Conservation (phyloP, 192 early-diverging fungal genomes). For the Mortierella claussenii region DNA sequence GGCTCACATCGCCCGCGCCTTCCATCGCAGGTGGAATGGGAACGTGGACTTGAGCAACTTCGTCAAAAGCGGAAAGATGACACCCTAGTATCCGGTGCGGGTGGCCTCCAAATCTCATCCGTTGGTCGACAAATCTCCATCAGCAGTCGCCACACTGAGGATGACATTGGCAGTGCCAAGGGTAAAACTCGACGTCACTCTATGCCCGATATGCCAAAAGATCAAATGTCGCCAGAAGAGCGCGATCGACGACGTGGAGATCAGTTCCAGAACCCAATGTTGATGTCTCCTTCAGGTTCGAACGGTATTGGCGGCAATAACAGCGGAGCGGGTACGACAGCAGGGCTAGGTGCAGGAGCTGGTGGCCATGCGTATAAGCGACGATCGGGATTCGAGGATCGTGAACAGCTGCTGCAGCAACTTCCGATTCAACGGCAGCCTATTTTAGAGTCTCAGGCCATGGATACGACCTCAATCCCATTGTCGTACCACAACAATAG, state of each 20-base stretch:
- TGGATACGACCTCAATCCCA: conserved; percentile 3
- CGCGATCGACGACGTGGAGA: conserved; percentile 37
- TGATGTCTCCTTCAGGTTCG: no score
- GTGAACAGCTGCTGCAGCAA: conserved; percentile 24
- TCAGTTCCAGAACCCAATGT: conserved; percentile 33
- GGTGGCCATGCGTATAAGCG: background rate
- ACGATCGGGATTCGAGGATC: conserved; percentile 27
- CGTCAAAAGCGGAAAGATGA: conserved; percentile 24
- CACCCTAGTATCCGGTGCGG: background rate
- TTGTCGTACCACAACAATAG: background rate
- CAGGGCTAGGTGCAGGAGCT: no score
- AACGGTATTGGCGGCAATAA: no score
- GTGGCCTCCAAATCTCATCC: conserved; percentile 14
- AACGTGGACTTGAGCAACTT: conserved; percentile 31
- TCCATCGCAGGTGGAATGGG: conserved; percentile 41
- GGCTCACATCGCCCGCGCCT: conserved; percentile 35
- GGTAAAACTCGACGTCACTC: conserved; percentile 41
- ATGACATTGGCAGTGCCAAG: background rate
- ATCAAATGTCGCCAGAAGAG: conserved; percentile 37
- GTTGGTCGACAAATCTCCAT: conserved; percentile 39
- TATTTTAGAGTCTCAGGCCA: conserved; percentile 13
- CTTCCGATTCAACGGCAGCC: conserved; percentile 25
- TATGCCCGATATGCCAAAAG: conserved; percentile 45
- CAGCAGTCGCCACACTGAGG: conserved; percentile 27
- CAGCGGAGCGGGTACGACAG: no score